Conservation (phyloP, 148 eudicot genomes). For the Spergularia bocconei region DNA sequence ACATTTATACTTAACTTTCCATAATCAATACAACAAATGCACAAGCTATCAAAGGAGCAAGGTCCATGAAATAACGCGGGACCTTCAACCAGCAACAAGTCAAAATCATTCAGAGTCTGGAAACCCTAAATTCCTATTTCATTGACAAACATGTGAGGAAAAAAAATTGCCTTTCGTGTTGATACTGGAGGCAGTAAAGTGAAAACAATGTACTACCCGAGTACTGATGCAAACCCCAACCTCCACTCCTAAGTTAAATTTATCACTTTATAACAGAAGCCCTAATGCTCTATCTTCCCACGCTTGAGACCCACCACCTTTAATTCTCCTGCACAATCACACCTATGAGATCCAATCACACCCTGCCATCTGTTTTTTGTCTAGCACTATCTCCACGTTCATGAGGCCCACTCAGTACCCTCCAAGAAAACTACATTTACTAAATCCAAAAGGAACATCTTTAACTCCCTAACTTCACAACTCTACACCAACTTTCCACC, state of each 20-base stretch:
- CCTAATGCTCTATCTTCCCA: not conserved
- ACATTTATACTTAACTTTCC: not conserved
- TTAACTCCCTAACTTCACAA: not conserved
- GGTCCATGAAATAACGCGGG: not conserved
- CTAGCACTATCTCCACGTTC: too few species aligned
- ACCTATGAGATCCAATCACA: too few species aligned
- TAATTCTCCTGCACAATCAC: too few species aligned
- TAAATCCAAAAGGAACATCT: not conserved
- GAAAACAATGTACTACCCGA: not conserved
- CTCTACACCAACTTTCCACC: not conserved
- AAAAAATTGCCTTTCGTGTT: not conserved
- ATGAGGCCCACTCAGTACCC: not conserved
- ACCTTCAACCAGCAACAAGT: conserved; percentile 12
- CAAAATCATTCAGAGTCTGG: not conserved
- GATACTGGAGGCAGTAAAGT: not conserved
- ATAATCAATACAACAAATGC: not conserved
- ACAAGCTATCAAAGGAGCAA: not conserved
- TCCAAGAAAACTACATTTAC: not conserved
- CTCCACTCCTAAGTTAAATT: not conserved
- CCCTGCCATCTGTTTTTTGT: too few species aligned
- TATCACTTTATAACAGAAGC: not conserved
- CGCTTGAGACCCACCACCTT: too few species aligned
- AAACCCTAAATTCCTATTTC: not conserved
- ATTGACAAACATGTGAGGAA: not conserved
- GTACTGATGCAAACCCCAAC: not conserved